Evolutionary conservation across 2,329 filamentous ascomycete genomes (phyloP).

Genomic region (Pyricularia grisea): DNA sequence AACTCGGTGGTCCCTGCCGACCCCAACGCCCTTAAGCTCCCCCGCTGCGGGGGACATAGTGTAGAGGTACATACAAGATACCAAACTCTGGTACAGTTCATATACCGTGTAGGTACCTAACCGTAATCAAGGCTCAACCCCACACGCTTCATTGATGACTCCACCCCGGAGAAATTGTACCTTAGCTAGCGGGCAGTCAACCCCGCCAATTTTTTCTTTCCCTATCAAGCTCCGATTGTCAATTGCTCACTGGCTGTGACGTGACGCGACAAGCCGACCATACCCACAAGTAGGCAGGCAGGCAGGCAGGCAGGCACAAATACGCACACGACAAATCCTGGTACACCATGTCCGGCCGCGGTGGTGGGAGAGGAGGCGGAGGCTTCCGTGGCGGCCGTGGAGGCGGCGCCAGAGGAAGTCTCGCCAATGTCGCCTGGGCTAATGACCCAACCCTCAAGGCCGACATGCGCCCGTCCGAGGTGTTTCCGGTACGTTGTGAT

Average conservation of each 20-base stretch:
- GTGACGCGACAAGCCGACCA: not conserved
- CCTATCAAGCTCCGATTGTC: not conserved
- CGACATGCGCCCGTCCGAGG: slow-evolving; percentile 47
- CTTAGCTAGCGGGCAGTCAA: not conserved
- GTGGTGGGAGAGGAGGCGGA: slow-evolving; percentile 27
- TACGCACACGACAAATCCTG: not conserved
- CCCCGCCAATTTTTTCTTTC: slow-evolving; percentile 4
- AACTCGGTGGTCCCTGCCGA: not conserved
- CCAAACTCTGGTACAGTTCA: not conserved
- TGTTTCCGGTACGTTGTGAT: slow-evolving; percentile 39
- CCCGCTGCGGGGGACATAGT: not conserved
- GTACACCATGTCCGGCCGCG: slow-evolving; percentile 34
- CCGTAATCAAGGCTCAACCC: not conserved
- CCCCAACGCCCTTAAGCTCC: not conserved
- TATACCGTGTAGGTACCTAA: not conserved
- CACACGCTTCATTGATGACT: not conserved
- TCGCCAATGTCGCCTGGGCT: slow-evolving; percentile 36
- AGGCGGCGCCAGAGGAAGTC: slow-evolving; percentile 20
- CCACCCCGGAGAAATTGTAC: not conserved
- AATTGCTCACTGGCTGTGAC: not conserved
- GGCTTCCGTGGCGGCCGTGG: slow-evolving; percentile 35
- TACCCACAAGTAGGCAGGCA: not conserved
- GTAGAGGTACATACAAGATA: not conserved
- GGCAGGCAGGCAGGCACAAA: not conserved
- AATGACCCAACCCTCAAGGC: slow-evolving; percentile 38